Conservation (phyloP, 495 filamentous ascomycete genomes). For the Achaetomiella virescens region DNA sequence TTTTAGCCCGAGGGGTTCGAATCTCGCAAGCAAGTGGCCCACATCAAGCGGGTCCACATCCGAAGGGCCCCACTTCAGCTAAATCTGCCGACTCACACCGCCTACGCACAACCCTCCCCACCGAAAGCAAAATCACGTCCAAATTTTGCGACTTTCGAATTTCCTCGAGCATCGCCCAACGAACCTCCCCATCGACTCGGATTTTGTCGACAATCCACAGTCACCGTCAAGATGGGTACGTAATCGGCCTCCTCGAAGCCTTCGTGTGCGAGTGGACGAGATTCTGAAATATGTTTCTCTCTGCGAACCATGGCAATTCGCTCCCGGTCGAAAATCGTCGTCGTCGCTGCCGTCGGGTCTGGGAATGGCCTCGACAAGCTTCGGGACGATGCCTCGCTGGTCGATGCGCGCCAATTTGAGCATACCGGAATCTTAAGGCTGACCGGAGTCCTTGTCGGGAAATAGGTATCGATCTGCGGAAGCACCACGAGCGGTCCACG, state of each 20-base stretch:
- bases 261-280: conserved; percentile 41
- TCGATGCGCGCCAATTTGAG: conserved; percentile 31
- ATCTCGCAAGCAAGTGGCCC: too few relatives aligned
- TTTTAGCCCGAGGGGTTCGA: too few relatives aligned
- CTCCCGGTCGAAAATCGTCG: conserved; percentile 18
- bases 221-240: conserved; percentile 49
- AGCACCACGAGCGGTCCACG: conserved; percentile 78
- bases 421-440: conserved; percentile 49
- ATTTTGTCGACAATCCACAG: conserved; percentile 34
- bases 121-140: conserved; percentile 8
- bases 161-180: conserved; percentile 27
- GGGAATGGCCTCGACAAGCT: neutral
- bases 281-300: conserved; percentile 25
- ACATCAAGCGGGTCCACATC: too few relatives aligned
- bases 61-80: neutral
- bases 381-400: conserved; percentile 21
- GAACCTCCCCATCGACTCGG: conserved; percentile 33
- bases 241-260: conserved; percentile 28
- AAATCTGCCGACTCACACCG: conserved; percentile 35
- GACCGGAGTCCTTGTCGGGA: conserved; percentile 39
- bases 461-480: conserved; percentile 64
- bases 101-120: conserved; percentile 32
- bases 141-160: conserved; percentile 10
- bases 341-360: neutral
- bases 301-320: conserved; percentile 37